A percentile compares a stretch with the other conserved stretches of the same genome.
Evolutionary conservation across 345 rosid species (phyloP).

Genomic region (Pistacia integerrima): DNA sequence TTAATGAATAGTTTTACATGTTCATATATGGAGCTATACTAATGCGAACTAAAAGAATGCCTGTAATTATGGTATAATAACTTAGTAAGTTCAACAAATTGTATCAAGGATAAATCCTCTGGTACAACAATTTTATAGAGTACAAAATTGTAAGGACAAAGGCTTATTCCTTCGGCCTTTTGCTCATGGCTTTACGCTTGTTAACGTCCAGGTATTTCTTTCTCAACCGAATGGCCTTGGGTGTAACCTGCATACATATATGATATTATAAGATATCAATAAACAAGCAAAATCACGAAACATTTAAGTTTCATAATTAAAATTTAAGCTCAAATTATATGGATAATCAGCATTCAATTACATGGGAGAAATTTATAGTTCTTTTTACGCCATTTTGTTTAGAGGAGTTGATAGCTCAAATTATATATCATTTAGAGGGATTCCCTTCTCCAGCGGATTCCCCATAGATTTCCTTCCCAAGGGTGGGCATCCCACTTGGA

Average conservation of each 20-base stretch:
- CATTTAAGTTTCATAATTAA: neutral
- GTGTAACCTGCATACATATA: slow-evolving; percentile 67
- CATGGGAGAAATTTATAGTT: too few relatives aligned
- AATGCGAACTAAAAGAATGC: slow-evolving; percentile 5
- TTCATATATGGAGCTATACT: slow-evolving; percentile 8
- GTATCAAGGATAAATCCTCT: neutral
- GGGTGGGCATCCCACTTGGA: too few relatives aligned
- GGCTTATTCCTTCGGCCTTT: slow-evolving; percentile 66
- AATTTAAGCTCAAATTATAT: neutral
- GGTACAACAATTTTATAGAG: neutral
- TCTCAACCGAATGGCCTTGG: slow-evolving; percentile 81
- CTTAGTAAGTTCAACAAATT: neutral
- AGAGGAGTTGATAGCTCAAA: too few relatives aligned
- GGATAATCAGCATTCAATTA: too few relatives aligned
- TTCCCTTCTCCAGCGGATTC: too few relatives aligned
- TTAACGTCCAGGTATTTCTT: slow-evolving; percentile 87
- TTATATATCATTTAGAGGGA: too few relatives aligned
- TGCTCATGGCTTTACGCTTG: slow-evolving; percentile 88
- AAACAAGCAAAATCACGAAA: neutral
- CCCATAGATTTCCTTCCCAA: too few relatives aligned
- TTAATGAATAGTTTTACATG: slow-evolving; percentile 12
- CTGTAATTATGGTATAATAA: slow-evolving; percentile 1
- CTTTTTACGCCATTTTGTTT: too few relatives aligned
- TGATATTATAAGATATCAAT: neutral
- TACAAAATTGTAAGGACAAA: slow-evolving; percentile 7